phyloP scores from a whole-genome alignment of 2,329 filamentous ascomycete species.

The Hypoxylon sp. region DNA sequence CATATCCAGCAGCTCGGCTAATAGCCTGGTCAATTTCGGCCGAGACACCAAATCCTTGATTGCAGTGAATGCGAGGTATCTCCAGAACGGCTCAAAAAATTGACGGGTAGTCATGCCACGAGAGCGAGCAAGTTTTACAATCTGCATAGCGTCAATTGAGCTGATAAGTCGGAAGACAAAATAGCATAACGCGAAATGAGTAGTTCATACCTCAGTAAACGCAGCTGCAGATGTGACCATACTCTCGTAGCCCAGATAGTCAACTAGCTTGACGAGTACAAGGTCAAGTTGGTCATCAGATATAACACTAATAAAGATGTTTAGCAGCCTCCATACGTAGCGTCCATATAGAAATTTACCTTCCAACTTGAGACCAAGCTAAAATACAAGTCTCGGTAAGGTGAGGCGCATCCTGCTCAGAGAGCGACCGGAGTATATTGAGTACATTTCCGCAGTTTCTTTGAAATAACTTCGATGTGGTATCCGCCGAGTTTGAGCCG shows the following conservation, averaged over 20 bases:
- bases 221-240: conserved; percentile 82
- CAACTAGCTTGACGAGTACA: conserved; percentile 83
- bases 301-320: conserved; percentile 64
- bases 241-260: conserved; percentile 88
- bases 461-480: conserved; percentile 59
- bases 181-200: neutral
- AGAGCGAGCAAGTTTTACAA: conserved; percentile 77
- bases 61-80: conserved; percentile 81
- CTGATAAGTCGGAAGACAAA: neutral
- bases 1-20: conserved; percentile 84
- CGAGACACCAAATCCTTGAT: conserved; percentile 83
- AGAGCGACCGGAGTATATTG: conserved; percentile 77
- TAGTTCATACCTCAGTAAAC: conserved; percentile 75
- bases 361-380: conserved; percentile 86
- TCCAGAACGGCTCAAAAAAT: conserved; percentile 90
- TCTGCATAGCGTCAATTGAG: conserved; percentile 44
- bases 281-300: conserved; percentile 88
- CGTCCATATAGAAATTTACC: conserved; percentile 57
- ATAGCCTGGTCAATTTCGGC: conserved; percentile 83
- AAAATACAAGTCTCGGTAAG: conserved; percentile 87
- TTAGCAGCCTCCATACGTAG: conserved; percentile 12
- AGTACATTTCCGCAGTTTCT: conserved; percentile 78
- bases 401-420: conserved; percentile 73
- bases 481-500: conserved; percentile 51
- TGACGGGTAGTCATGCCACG: conserved; percentile 71